These are phyloP conservation scores for Saccharomyces kudriavzevii DNA, from an alignment of 805 yeast species.

Conservation along the genomic window DNA sequence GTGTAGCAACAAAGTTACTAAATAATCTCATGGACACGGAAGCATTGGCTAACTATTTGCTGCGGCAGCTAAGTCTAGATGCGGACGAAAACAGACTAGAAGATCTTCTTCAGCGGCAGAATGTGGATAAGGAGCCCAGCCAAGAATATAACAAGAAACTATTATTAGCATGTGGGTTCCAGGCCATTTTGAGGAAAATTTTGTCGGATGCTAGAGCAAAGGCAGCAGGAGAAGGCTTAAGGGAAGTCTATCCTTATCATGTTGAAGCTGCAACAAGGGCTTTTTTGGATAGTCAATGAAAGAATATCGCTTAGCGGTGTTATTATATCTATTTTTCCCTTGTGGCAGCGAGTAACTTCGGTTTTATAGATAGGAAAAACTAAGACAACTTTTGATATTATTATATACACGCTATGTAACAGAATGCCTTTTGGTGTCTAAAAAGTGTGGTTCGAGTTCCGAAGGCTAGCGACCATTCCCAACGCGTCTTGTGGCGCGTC, in stretches of 20 bases:
- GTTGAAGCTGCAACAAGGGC: conserved; percentile 31
- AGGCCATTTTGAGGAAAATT: conserved; percentile 16
- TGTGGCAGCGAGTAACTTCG: neutral
- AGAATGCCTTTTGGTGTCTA: neutral
- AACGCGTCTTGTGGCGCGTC: conserved; percentile 72
- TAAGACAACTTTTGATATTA: neutral
- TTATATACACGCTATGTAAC: neutral
- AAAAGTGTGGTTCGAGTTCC: conserved; percentile 25
- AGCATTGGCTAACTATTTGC: neutral
- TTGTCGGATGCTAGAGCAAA: conserved; percentile 33
- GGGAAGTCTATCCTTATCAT: conserved; percentile 37
- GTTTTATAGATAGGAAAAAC: neutral
- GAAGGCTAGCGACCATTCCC: conserved; percentile 42
- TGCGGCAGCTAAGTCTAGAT: neutral
- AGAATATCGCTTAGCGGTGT: neutral
- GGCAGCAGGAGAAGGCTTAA: conserved; percentile 35
- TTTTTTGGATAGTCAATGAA: conserved; percentile 4
- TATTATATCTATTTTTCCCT: neutral
- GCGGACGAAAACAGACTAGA: neutral
- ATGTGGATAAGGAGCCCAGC: neutral
- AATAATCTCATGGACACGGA: neutral
- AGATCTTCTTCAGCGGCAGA: neutral
- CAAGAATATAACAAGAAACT: neutral
- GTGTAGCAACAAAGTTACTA: neutral
- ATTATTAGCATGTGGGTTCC: conserved; percentile 11